These are phyloP conservation scores for Aureobasidium lini DNA, from an alignment of 2,329 filamentous ascomycete genomes.

Conservation along the genomic window DNA sequence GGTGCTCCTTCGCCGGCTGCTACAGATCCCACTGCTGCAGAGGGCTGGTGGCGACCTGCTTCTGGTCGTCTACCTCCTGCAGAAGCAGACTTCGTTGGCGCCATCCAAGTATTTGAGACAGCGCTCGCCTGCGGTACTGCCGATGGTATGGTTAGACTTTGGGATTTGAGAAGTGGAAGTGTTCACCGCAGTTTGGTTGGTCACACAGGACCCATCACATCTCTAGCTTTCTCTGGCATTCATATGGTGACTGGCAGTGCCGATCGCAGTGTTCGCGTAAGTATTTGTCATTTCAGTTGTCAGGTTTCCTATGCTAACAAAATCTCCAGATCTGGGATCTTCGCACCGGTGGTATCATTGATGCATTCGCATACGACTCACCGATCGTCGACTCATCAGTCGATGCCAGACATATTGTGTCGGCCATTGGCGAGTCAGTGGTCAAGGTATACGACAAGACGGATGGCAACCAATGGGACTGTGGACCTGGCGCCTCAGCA, in stretches of 20 bases:
- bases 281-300: conserved; percentile 31
- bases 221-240: conserved; percentile 91
- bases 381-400: conserved; percentile 97
- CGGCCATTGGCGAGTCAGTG: conserved; percentile 83
- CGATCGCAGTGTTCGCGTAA: conserved; percentile 88
- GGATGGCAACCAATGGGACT: conserved; percentile 93
- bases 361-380: conserved; percentile 91
- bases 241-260: conserved; percentile 88
- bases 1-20: not conserved
- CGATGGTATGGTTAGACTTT: conserved; percentile 92
- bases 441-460: conserved; percentile 98
- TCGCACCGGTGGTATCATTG: conserved; percentile 86
- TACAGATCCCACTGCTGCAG: conserved; percentile 16
- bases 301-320: not conserved
- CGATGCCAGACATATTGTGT: conserved; percentile 79
- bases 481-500: conserved; percentile 65
- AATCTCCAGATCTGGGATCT: conserved; percentile 89
- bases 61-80: conserved; percentile 49
- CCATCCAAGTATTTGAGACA: conserved; percentile 91
- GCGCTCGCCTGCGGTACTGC: conserved; percentile 93
- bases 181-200: conserved; percentile 95
- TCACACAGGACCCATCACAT: conserved; percentile 89
- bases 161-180: conserved; percentile 93
- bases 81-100: conserved; percentile 85
- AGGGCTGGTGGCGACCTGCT: conserved; percentile 63